phyloP scores from a whole-genome alignment of 1,284 basidiomycete genomes.

The Golubevia pallescens region DNA sequence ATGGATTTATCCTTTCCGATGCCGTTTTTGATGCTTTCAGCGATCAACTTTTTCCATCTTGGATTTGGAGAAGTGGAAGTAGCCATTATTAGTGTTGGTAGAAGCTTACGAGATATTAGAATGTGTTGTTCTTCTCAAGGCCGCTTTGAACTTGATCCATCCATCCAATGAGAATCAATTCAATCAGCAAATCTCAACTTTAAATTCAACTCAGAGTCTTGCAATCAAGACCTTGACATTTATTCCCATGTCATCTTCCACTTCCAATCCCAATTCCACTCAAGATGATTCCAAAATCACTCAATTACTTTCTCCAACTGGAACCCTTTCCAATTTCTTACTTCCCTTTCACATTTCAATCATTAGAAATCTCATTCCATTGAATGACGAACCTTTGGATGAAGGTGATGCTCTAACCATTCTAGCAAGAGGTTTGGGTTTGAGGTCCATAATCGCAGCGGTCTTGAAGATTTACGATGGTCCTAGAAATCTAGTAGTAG shows the following conservation, averaged over 20 bases:
- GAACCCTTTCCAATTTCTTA: conserved; percentile 11
- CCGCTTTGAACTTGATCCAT: too few relatives aligned
- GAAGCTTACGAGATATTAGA: too few relatives aligned
- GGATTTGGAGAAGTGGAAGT: conserved; percentile 39
- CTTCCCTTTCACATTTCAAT: conserved; percentile 55
- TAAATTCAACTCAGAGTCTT: too few relatives aligned
- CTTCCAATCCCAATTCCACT: too few relatives aligned
- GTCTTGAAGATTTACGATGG: conserved; percentile 80
- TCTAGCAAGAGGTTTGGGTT: conserved; percentile 49
- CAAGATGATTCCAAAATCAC: background rate
- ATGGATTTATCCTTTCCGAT: conserved; percentile 47
- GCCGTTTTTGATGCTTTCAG: conserved; percentile 27
- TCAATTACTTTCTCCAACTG: background rate
- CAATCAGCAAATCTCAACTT: too few relatives aligned
- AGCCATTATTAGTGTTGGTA: too few relatives aligned
- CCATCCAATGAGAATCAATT: too few relatives aligned
- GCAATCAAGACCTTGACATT: too few relatives aligned
- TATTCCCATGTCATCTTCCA: conserved; percentile 64
- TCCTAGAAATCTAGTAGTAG: conserved; percentile 80
- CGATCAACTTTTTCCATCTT: conserved; percentile 46
- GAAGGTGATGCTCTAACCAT: conserved; percentile 68
- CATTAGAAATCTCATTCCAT: conserved; percentile 43
- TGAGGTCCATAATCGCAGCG: conserved; percentile 48
- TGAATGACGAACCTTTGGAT: conserved; percentile 35
- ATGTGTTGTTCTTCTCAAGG: too few relatives aligned